Conservation (phyloP, 129 eudicot genomes). For the Ambrosia artemisiifolia region DNA sequence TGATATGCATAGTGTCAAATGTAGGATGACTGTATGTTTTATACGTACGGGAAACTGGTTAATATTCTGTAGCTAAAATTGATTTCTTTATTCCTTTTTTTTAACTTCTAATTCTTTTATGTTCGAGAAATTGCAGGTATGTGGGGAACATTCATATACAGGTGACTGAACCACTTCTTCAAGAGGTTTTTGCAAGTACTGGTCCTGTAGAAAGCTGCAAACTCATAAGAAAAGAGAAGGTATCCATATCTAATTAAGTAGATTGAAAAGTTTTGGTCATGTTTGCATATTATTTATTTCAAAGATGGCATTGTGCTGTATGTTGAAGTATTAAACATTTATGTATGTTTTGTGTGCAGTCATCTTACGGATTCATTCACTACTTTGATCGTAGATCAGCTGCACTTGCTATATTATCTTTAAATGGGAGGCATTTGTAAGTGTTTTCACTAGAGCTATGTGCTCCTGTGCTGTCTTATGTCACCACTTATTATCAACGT, state of each 20-base stretch:
- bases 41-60: constrained; percentile 13
- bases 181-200: constrained; percentile 77
- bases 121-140: constrained; percentile 74
- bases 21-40: constrained; percentile 28
- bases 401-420: constrained; percentile 74
- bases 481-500: constrained; percentile 12
- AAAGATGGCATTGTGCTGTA: background rate
- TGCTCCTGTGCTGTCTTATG: background rate
- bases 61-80: constrained; percentile 2
- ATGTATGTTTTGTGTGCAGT: constrained; percentile 45
- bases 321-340: constrained; percentile 17
- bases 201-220: constrained; percentile 92
- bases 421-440: constrained; percentile 93
- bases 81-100: constrained; percentile 23
- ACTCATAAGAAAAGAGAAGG: constrained; percentile 88
- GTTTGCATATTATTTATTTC: constrained; percentile 4
- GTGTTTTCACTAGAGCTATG: constrained; percentile 22
- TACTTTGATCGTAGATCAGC: constrained; percentile 95
- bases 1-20: constrained; percentile 18
- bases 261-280: background rate
- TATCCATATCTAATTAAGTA: constrained; percentile 15
- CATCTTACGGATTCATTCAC: constrained; percentile 92
- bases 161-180: constrained; percentile 90
- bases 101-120: constrained; percentile 36
- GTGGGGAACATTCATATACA: constrained; percentile 85